A percentile compares a stretch with the other conserved stretches of the same genome.
phyloP scores from a whole-genome alignment of 2,329 filamentous ascomycete genomes.

The Paracorniculantispora psalliotae region DNA sequence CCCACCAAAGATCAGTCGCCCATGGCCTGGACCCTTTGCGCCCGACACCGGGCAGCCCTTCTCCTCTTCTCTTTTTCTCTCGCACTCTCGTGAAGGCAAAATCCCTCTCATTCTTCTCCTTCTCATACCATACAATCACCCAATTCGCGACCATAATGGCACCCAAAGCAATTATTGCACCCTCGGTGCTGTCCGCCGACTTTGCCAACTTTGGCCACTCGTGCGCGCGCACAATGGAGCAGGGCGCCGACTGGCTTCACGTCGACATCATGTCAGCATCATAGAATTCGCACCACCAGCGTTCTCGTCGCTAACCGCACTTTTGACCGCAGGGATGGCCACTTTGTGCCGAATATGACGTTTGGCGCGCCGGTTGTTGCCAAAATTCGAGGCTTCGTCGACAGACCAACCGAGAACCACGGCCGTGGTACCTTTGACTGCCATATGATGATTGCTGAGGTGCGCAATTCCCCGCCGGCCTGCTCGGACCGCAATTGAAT shows the following conservation, averaged over 20 bases:
- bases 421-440: constrained; percentile 95
- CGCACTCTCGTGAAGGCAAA: not conserved
- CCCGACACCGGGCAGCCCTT: not conserved
- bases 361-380: constrained; percentile 94
- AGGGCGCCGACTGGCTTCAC: constrained; percentile 89
- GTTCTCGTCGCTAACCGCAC: not conserved
- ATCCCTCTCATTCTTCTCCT: not conserved
- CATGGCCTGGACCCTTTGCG: not conserved
- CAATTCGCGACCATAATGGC: constrained; percentile 54
- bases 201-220: constrained; percentile 84
- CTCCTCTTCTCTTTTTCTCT: not conserved
- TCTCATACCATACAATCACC: not conserved
- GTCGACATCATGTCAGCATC: constrained; percentile 74
- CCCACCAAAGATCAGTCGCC: constrained; percentile 4
- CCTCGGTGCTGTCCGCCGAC: constrained; percentile 96
- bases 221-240: constrained; percentile 78
- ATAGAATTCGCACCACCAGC: not conserved
- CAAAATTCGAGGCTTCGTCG: constrained; percentile 84
- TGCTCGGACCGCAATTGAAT: not conserved
- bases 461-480: constrained; percentile 34
- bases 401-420: constrained; percentile 61
- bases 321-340: constrained; percentile 70
- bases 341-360: constrained; percentile 98
- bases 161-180: constrained; percentile 89
- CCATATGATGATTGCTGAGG: constrained; percentile 99